Evolutionary conservation across 257 asterid species (phyloP), one percentile per base, ranked within the genome.

Genomic region (Linaria vulgaris): DNA sequence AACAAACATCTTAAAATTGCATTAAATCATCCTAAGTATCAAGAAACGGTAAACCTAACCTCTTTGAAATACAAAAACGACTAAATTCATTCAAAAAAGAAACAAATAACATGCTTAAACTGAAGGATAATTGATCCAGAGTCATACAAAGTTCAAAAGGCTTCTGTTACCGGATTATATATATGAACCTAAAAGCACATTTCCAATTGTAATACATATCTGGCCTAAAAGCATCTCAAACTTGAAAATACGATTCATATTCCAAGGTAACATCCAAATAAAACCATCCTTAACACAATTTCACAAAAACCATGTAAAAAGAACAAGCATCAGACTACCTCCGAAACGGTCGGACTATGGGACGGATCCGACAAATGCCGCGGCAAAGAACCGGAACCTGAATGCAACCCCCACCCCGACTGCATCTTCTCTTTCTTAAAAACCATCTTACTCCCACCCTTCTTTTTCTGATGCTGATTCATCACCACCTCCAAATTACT

Each of bases 361-460:
- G 95, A 81, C 10, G 97, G 97, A 85, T 90, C 97, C 58, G 85
- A 79, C 80, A 87, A 83, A 73, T 83, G 94, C 72, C 83, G 78
- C 67, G 67, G 83, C 50, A 77, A 71, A 63, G 69, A 69, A 17
- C 71, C 68, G 16, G 74, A 73, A 49, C 56, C 74, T 23, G 67
- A 68, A 21, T 17, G 67, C 61, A 71, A 43, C 2, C 61, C 62
- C 31, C 56, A 34, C 38, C 56, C 67, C n/a, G 77, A 46, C 59
- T 73, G 67, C 71, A 72, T 43, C 52, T 79, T 78, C 75, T 83
- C 89, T 60, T 56, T 78, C 56, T 68, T 83, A 68, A 57, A 56
- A 61, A 60, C 65, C 76, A 66, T 55, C 70, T 44, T 34, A 51
- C 14, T 61, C 24, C 75, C 68, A 12, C 72, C 70, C 53, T 15